Percentiles rank a stretch among this genome's conserved stretches.
Conservation (phyloP, 345 rosid species). For the Kandelia obovata region DNA sequence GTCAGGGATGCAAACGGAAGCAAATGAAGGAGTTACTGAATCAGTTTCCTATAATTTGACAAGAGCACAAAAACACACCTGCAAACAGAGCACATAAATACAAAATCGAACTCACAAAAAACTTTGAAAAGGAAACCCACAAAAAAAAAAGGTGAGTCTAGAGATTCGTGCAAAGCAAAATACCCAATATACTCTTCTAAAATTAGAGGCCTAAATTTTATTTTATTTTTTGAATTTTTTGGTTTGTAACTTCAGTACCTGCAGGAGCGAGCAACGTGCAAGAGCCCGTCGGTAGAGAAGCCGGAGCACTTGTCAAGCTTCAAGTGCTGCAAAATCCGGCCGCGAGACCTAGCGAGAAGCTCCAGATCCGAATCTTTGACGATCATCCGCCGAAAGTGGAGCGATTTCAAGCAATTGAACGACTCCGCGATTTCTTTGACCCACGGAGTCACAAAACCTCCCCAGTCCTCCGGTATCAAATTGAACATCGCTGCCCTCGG, state of each 20-base stretch:
- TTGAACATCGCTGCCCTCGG: constrained; percentile 95
- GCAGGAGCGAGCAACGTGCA: constrained; percentile 64
- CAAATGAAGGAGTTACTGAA: too few relatives aligned
- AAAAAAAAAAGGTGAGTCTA: too few relatives aligned
- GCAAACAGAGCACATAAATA: too few relatives aligned
- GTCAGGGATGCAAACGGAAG: too few relatives aligned
- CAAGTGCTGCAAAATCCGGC: constrained; percentile 44
- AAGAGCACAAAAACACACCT: too few relatives aligned
- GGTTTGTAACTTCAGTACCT: constrained; percentile 35
- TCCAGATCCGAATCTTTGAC: constrained; percentile 77
- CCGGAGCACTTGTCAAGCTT: constrained; percentile 92
- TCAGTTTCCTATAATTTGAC: too few relatives aligned
- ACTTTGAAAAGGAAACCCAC: too few relatives aligned
- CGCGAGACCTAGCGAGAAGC: constrained; percentile 43
- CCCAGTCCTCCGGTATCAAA: constrained; percentile 93
- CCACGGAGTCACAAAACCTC: constrained; percentile 81
- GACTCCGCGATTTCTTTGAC: constrained; percentile 44
- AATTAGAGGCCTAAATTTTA: background rate
- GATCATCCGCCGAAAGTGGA: constrained; percentile 86
- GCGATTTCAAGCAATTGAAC: constrained; percentile 50
- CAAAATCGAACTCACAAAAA: too few relatives aligned
- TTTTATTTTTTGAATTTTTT: too few relatives aligned
- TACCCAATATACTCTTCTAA: too few relatives aligned
- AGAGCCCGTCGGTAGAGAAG: constrained; percentile 80
- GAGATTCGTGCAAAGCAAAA: too few relatives aligned